phyloP scores from a whole-genome alignment of 805 yeast species.

The Clavispora santaluciae region DNA sequence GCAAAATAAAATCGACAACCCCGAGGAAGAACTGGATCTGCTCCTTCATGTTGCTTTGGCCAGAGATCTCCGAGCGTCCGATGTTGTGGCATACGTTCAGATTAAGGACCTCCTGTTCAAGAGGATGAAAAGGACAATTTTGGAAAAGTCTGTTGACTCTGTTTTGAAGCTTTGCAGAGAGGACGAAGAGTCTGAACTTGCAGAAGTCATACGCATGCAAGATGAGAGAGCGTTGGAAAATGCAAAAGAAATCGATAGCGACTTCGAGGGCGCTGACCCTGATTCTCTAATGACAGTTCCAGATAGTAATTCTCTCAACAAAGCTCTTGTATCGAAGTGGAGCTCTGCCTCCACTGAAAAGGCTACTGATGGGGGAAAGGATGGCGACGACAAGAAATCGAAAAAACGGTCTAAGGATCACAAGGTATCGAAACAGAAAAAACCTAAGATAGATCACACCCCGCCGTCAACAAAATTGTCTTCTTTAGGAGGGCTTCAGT shows the following conservation, averaged over 20 bases:
- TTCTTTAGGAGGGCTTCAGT: constrained; percentile 86
- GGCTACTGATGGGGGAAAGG: constrained; percentile 5
- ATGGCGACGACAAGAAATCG: constrained; percentile 27
- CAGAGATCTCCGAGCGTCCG: constrained; percentile 47
- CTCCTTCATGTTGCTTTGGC: constrained; percentile 53
- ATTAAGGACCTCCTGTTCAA: constrained; percentile 60
- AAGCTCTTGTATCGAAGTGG: constrained; percentile 74
- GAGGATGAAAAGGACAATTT: constrained; percentile 59
- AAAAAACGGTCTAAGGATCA: constrained; percentile 52
- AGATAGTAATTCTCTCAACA: constrained; percentile 69
- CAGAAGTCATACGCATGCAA: constrained; percentile 19
- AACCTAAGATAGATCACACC: constrained; percentile 51
- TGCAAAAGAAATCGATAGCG: constrained; percentile 30
- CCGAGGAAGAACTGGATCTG: constrained; percentile 30
- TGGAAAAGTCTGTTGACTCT: constrained; percentile 61
- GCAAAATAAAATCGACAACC: constrained; percentile 27
- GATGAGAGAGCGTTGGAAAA: constrained; percentile 16
- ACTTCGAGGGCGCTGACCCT: constrained; percentile 36
- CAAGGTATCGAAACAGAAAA: constrained; percentile 28
- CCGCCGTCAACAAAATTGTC: constrained; percentile 67
- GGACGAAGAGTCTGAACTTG: constrained; percentile 59
- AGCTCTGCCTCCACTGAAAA: constrained; percentile 15
- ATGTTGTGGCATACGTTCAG: constrained; percentile 57
- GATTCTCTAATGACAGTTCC: constrained; percentile 57
- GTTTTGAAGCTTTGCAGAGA: constrained; percentile 50